These are phyloP conservation scores for Aschersonia sp. DNA, from an alignment of 2,329 filamentous ascomycete genomes.

Conservation along the genomic window DNA sequence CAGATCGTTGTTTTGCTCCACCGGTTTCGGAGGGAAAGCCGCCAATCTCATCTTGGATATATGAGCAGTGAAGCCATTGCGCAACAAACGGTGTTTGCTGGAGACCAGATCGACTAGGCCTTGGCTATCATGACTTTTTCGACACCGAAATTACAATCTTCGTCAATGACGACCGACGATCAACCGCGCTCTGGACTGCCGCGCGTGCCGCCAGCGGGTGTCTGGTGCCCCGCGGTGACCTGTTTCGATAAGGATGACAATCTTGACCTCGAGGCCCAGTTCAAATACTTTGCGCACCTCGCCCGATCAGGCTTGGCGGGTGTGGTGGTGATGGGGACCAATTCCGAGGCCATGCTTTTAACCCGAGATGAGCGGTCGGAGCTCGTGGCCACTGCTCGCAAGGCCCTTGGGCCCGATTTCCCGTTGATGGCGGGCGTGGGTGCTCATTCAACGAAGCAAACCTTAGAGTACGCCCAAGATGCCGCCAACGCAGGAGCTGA, in stretches of 20 bases:
- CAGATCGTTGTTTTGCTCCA: neutral
- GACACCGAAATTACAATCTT: neutral
- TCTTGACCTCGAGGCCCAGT: slow-evolving; percentile 30
- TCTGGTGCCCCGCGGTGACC: slow-evolving; percentile 39
- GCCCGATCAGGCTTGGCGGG: slow-evolving; percentile 33
- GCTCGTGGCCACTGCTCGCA: slow-evolving; percentile 48
- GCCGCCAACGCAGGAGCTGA: slow-evolving; percentile 23
- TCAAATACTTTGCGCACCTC: slow-evolving; percentile 36
- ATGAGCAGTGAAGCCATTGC: too few relatives aligned
- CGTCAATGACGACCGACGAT: neutral
- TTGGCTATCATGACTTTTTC: too few relatives aligned
- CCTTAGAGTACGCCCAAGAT: slow-evolving; percentile 43
- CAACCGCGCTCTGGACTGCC: slow-evolving; percentile 3
- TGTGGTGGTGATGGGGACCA: slow-evolving; percentile 39
- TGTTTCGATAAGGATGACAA: slow-evolving; percentile 36
- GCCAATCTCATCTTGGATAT: too few relatives aligned
- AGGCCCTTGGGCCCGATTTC: slow-evolving; percentile 72
- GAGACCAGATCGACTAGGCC: too few relatives aligned
- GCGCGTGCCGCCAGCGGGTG: slow-evolving; percentile 17
- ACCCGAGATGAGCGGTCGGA: slow-evolving; percentile 43
- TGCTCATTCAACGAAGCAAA: slow-evolving; percentile 50
- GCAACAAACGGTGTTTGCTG: too few relatives aligned
- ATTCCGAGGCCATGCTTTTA: slow-evolving; percentile 40
- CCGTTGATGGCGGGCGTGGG: slow-evolving; percentile 64
- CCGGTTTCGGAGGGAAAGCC: neutral